Conservation (phyloP, 2,329 filamentous ascomycete species). For the Mycosphaerella arachidis region DNA sequence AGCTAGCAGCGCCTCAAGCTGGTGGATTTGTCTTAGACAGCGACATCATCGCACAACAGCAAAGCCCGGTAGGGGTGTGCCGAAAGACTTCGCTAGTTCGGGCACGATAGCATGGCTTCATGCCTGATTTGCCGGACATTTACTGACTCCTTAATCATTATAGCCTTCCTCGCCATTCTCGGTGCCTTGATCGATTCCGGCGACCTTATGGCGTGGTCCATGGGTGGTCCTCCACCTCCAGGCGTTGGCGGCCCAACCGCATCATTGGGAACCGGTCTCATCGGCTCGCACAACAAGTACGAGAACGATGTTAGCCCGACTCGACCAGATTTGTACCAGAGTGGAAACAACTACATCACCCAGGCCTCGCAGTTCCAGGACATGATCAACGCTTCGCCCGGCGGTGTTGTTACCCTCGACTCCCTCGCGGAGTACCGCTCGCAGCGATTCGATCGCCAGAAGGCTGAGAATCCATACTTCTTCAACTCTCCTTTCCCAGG, state of each 20-base stretch:
- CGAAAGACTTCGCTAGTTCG: too few species aligned
- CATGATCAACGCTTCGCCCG: slow-evolving; percentile 24
- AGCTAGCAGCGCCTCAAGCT: slow-evolving; percentile 28
- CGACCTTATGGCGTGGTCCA: slow-evolving; percentile 13
- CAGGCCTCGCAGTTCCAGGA: slow-evolving; percentile 26
- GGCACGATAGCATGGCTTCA: background rate
- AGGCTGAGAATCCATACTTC: slow-evolving; percentile 34
- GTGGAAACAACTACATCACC: slow-evolving; percentile 27
- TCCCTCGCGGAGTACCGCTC: slow-evolving; percentile 15
- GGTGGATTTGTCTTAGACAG: background rate
- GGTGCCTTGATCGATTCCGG: slow-evolving; percentile 15
- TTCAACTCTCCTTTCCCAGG: slow-evolving; percentile 31
- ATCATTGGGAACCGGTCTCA: slow-evolving; percentile 15
- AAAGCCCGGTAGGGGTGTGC: too few species aligned
- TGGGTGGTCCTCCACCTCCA: slow-evolving; percentile 16
- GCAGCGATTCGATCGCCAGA: slow-evolving; percentile 18
- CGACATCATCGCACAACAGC: too few species aligned
- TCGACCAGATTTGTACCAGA: slow-evolving; percentile 32
- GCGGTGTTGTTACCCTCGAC: slow-evolving; percentile 18
- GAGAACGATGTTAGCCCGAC: slow-evolving; percentile 34
- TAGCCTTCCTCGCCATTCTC: slow-evolving; percentile 13
- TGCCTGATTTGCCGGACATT: slow-evolving; percentile 28
- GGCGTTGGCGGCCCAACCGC: slow-evolving; percentile 8
- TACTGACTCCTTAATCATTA: background rate
- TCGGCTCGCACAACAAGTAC: slow-evolving; percentile 34